Conservation (phyloP, 805 yeast species). For the Blastobotrys mokoenaii region DNA sequence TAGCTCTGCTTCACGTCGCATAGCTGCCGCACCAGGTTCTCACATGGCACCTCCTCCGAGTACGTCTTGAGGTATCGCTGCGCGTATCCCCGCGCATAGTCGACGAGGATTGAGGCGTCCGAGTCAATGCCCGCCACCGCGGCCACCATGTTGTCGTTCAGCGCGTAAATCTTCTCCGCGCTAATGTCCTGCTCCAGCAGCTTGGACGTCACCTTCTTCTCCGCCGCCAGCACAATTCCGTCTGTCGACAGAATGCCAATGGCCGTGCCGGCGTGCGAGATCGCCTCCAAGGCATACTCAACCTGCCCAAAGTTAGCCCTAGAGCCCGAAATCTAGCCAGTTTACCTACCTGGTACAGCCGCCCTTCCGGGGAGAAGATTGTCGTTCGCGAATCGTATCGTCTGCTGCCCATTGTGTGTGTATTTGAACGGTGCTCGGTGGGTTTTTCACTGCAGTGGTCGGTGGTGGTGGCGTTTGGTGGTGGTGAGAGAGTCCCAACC, state of each 20-base stretch:
- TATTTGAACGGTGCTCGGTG: background rate
- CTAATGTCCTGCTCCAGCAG: constrained; percentile 88
- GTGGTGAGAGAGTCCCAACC: background rate
- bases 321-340: too few species aligned
- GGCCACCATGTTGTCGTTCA: constrained; percentile 76
- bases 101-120: constrained; percentile 86
- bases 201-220: constrained; percentile 88
- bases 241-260: constrained; percentile 67
- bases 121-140: constrained; percentile 99
- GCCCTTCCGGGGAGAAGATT: constrained; percentile 97
- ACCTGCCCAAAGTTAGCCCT: constrained; percentile 39
- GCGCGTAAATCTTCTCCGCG: constrained; percentile 82
- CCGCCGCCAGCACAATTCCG: constrained; percentile 95
- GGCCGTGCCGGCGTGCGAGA: constrained; percentile 76
- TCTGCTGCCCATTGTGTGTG: constrained; percentile 59
- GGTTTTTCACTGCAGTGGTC: background rate
- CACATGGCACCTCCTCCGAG: constrained; percentile 92
- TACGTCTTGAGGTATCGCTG: constrained; percentile 80
- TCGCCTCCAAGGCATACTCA: constrained; percentile 92
- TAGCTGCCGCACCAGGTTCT: constrained; percentile 73
- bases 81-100: constrained; percentile 76
- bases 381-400: constrained; percentile 99
- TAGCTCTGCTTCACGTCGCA: constrained; percentile 96
- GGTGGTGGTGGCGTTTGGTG: background rate
- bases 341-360: constrained; percentile 72